Conservation (phyloP, 148 eudicot species). For the Suaeda aralocaspica region DNA sequence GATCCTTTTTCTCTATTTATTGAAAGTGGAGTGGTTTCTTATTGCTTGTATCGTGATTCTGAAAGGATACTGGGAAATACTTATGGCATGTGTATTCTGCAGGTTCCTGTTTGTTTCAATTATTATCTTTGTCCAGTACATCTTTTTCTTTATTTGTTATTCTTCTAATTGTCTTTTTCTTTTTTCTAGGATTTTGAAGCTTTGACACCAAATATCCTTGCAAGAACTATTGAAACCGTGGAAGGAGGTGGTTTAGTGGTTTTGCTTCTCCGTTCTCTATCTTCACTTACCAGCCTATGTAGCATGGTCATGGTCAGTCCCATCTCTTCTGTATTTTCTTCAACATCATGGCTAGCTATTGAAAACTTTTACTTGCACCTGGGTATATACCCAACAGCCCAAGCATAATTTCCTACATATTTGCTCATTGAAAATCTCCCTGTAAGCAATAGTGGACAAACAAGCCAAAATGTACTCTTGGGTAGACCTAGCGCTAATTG, state of each 20-base stretch:
- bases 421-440: too few relatives aligned
- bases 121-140: neutral
- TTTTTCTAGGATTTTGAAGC: constrained; percentile 82
- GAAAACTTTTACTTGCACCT: too few relatives aligned
- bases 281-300: constrained; percentile 79
- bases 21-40: constrained; percentile 68
- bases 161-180: constrained; percentile 5
- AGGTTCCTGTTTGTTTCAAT: constrained; percentile 36
- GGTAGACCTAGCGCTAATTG: too few relatives aligned
- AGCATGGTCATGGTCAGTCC: constrained; percentile 88
- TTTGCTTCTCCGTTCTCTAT: constrained; percentile 69
- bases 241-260: constrained; percentile 91
- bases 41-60: constrained; percentile 79
- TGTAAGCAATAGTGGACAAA: too few relatives aligned
- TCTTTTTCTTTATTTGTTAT: neutral
- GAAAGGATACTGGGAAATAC: constrained; percentile 90
- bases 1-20: constrained; percentile 72
- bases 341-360: neutral
- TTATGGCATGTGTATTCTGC: constrained; percentile 91
- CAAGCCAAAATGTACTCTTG: too few relatives aligned
- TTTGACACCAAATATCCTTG: constrained; percentile 89
- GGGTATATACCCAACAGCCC: too few relatives aligned
- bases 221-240: constrained; percentile 93
- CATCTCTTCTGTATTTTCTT: neutral
- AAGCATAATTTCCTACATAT: too few relatives aligned